phyloP scores from a whole-genome alignment of 495 filamentous ascomycete species.

The Talaromyces adpressus region DNA sequence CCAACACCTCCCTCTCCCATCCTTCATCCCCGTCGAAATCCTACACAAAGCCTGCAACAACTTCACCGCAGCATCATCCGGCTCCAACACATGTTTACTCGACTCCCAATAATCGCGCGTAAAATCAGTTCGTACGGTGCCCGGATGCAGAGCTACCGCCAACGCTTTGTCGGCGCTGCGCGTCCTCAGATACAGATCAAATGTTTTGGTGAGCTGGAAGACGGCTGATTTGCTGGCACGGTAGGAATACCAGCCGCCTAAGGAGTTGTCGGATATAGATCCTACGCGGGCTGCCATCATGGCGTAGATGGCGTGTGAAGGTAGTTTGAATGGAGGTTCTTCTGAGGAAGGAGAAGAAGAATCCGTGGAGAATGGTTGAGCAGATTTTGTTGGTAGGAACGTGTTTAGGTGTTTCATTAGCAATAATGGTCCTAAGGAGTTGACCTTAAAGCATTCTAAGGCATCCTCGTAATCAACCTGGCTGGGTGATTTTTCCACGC shows the following conservation, averaged over 20 bases:
- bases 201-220: conserved; percentile 60
- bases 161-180: conserved; percentile 52
- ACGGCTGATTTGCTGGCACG: conserved; percentile 67
- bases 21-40: conserved; percentile 25
- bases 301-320: conserved; percentile 52
- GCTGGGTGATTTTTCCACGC: conserved; percentile 63
- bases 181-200: conserved; percentile 59
- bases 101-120: conserved; percentile 64
- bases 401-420: conserved; percentile 66
- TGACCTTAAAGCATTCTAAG: conserved; percentile 57
- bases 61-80: conserved; percentile 52
- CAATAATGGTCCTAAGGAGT: conserved; percentile 65
- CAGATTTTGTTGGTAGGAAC: conserved; percentile 54
- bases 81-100: conserved; percentile 51
- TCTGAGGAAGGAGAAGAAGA: neutral
- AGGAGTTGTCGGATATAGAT: conserved; percentile 58
- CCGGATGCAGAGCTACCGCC: conserved; percentile 69
- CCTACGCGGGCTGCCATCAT: conserved; percentile 74
- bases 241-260: conserved; percentile 73
- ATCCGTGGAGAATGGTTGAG: conserved; percentile 14
- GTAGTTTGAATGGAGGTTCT: conserved; percentile 14
- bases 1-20: conserved; percentile 62
- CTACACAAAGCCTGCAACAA: conserved; percentile 47
- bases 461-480: conserved; percentile 53
- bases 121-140: conserved; percentile 72